Percentiles rank a stretch among this genome's conserved stretches.
phyloP scores from a whole-genome alignment of 2,329 filamentous ascomycete species.

The Colletotrichum liaoningense region DNA sequence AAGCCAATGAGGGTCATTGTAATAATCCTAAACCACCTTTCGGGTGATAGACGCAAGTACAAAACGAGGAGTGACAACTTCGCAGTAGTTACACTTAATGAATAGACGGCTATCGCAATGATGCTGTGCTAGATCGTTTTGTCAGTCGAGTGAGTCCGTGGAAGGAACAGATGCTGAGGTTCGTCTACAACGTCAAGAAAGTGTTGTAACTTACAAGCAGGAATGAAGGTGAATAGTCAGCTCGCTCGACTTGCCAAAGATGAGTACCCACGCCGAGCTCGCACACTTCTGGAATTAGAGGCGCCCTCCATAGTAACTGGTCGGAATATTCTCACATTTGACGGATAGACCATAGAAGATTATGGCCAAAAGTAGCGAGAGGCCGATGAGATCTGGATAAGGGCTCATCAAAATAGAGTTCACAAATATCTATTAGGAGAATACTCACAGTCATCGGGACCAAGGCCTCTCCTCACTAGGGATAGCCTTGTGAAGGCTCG shows the following conservation, averaged over 20 bases:
- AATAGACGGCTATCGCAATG: conserved; percentile 17
- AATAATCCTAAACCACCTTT: conserved; percentile 44
- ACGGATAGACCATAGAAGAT: conserved; percentile 16
- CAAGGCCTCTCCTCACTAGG: conserved; percentile 8
- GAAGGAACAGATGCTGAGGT: background rate
- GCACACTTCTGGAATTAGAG: conserved; percentile 8
- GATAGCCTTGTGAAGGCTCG: conserved; percentile 22
- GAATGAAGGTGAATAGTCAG: conserved; percentile 14
- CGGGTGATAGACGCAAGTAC: conserved; percentile 40
- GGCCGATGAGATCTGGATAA: conserved; percentile 1
- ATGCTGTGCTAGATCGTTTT: background rate
- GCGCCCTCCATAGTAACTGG: background rate
- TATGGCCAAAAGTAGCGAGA: conserved; percentile 9
- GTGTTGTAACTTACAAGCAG: background rate
- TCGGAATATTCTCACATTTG: background rate
- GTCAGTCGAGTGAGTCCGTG: background rate
- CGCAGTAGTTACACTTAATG: conserved; percentile 32
- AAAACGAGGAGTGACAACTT: conserved; percentile 35
- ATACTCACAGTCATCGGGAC: conserved; percentile 27
- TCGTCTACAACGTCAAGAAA: too few relatives aligned
- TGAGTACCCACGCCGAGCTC: conserved; percentile 24
- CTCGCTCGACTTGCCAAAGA: conserved; percentile 26
- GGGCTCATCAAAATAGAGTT: background rate
- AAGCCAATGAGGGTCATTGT: conserved; percentile 43
- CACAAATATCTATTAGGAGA: background rate